These are phyloP conservation scores for Musa itinerans DNA, from an alignment of 176 grass and related monocot genomes.

Conservation along the genomic window DNA sequence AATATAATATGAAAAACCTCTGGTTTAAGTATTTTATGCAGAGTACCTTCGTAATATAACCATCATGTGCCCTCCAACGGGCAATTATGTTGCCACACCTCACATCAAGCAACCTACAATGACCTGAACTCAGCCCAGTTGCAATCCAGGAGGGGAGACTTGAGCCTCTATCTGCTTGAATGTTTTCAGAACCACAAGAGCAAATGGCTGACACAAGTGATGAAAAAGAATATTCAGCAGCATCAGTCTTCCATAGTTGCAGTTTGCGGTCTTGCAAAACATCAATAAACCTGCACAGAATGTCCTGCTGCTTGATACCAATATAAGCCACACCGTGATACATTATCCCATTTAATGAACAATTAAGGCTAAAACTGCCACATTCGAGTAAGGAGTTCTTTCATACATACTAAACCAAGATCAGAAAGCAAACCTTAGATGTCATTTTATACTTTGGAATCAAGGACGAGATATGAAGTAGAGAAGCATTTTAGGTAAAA, in stretches of 20 bases:
- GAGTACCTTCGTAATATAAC: conserved; percentile 85
- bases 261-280: conserved; percentile 65
- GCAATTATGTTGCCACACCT: conserved; percentile 73
- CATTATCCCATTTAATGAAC: not conserved
- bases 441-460: not conserved
- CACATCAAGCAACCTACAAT: conserved; percentile 71
- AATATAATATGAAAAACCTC: not conserved
- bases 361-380: not conserved
- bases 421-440: not conserved
- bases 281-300: conserved; percentile 80
- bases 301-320: not conserved
- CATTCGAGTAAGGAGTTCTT: not conserved
- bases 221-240: conserved; percentile 71
- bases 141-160: conserved; percentile 60
- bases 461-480: not conserved
- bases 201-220: conserved; percentile 91
- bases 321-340: not conserved
- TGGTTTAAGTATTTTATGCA: not conserved
- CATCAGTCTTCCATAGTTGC: conserved; percentile 79
- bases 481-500: not conserved
- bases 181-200: conserved; percentile 67
- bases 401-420: not conserved
- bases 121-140: conserved; percentile 79
- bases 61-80: conserved; percentile 84
- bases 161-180: conserved; percentile 23